Evolutionary conservation across 345 rosid species (phyloP).

Genomic region (Melaleuca quinquenervia): DNA sequence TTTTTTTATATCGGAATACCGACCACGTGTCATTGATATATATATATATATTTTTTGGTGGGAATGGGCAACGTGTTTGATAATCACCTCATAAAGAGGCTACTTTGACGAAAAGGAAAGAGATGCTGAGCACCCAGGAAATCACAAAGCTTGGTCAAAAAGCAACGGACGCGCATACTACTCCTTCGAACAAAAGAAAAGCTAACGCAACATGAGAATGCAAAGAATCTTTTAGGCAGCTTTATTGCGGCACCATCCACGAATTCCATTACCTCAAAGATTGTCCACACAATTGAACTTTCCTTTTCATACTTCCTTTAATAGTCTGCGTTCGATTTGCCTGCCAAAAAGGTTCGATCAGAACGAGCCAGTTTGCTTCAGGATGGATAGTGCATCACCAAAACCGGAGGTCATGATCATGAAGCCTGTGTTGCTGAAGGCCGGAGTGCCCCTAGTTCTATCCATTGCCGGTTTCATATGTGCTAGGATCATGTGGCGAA

Average conservation of each 20-base stretch:
- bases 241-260: background rate
- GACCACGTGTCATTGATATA: background rate
- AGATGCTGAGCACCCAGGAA: constrained; percentile 14
- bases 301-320: too few species aligned
- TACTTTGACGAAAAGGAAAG: constrained; percentile 4
- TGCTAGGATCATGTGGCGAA: constrained; percentile 32
- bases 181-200: constrained; percentile 26
- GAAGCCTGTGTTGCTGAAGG: constrained; percentile 54
- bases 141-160: constrained; percentile 21
- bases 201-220: background rate
- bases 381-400: constrained; percentile 5
- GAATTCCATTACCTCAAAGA: background rate
- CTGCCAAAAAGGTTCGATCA: background rate
- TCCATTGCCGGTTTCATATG: constrained; percentile 51
- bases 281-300: background rate
- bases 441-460: constrained; percentile 49
- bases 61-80: background rate
- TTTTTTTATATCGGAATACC: background rate
- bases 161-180: constrained; percentile 10
- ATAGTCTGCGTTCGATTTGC: background rate
- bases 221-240: constrained; percentile 2
- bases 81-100: background rate
- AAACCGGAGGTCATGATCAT: constrained; percentile 21
- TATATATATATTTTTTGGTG: too few species aligned
- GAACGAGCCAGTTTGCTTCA: background rate